Conservation (phyloP, 1,284 basidiomycete genomes). For the Cryptococcus deneoformans region DNA sequence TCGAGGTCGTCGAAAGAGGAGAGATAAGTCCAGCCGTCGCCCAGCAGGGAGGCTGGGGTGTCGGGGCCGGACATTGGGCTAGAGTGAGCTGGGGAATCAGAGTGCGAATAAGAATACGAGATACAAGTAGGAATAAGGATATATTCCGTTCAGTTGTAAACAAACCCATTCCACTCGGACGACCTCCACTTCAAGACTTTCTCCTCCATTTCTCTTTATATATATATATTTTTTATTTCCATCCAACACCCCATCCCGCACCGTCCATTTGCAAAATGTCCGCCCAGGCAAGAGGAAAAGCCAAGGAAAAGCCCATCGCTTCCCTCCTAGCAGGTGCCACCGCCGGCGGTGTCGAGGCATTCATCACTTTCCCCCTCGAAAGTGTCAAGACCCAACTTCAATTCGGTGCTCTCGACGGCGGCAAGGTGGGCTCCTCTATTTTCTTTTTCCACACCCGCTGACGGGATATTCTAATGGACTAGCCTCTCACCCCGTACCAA, state of each 20-base stretch:
- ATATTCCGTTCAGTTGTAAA: not conserved
- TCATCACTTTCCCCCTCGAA: slow-evolving; percentile 70
- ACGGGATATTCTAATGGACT: not conserved
- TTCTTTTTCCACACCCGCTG: not conserved
- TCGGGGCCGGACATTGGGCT: not conserved
- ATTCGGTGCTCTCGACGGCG: slow-evolving; percentile 44
- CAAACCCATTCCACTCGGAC: not conserved
- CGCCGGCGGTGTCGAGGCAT: slow-evolving; percentile 86
- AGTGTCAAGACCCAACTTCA: slow-evolving; percentile 70
- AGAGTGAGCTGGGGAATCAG: not conserved
- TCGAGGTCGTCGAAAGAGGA: slow-evolving; percentile 37
- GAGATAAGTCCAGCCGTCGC: slow-evolving; percentile 39
- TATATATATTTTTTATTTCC: not conserved
- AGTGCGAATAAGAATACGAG: not conserved
- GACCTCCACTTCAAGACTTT: not conserved
- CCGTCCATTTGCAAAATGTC: not conserved
- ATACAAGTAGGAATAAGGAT: not conserved
- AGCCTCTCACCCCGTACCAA: slow-evolving; percentile 65
- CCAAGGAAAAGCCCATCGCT: slow-evolving; percentile 63
- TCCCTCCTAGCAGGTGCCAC: slow-evolving; percentile 86
- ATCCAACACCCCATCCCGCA: not conserved
- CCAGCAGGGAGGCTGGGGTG: slow-evolving; percentile 16
- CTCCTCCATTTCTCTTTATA: not conserved
- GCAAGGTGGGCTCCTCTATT: slow-evolving; percentile 28
- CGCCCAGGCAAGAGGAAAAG: slow-evolving; percentile 17